A percentile compares a stretch with the other conserved stretches of the same genome.
Evolutionary conservation across 306 rosid genomes (phyloP).

Genomic region (Acacia melanoxylon): DNA sequence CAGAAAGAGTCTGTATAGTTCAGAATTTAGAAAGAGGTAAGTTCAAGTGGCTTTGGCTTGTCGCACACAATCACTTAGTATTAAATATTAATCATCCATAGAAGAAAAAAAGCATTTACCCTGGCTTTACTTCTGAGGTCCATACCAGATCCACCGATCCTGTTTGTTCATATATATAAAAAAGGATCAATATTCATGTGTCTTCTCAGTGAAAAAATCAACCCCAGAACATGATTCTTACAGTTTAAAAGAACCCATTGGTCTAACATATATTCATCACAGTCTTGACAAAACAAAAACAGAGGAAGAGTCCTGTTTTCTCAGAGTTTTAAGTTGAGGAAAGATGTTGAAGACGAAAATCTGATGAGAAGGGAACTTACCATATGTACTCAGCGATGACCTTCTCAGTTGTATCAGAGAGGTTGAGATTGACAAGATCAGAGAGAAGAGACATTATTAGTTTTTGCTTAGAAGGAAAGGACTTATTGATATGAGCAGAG

Average conservation of each 20-base stretch:
- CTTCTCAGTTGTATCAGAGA: constrained; percentile 46
- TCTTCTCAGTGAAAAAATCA: constrained; percentile 9
- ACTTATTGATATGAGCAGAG: background rate
- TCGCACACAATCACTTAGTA: background rate
- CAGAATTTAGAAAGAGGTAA: background rate
- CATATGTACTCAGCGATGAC: constrained; percentile 74
- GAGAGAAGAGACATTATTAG: constrained; percentile 41
- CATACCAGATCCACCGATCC: constrained; percentile 80
- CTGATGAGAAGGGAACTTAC: constrained; percentile 36
- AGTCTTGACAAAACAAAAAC: background rate
- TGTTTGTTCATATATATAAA: constrained; percentile 17
- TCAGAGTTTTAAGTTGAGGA: background rate
- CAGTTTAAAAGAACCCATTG: background rate
- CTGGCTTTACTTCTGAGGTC: constrained; percentile 72
- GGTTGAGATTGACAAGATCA: constrained; percentile 58
- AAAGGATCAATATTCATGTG: background rate
- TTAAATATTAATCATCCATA: background rate
- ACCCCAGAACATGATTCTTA: constrained; percentile 6
- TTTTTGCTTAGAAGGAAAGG: background rate
- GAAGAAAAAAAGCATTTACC: constrained; percentile 32
- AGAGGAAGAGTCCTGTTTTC: constrained; percentile 31
- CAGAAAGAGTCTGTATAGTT: constrained; percentile 55
- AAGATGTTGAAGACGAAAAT: background rate
- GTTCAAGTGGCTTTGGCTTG: background rate
- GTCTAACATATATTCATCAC: background rate